Base-by-base conservation (phyloP, 2,329 filamentous ascomycete genomes). In the Phoma sp. region DNA sequence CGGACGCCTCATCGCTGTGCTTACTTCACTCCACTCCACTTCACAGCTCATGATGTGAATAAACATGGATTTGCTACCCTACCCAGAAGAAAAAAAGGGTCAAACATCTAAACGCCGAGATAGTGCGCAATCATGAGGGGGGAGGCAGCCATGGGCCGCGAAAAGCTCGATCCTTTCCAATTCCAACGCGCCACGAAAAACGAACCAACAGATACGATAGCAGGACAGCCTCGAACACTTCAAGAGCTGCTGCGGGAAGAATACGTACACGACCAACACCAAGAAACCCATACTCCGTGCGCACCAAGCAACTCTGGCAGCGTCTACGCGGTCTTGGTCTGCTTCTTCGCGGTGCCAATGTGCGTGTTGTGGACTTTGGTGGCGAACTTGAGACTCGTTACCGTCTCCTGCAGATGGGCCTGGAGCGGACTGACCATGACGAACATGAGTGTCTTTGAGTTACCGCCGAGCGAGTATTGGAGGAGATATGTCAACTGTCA, bases 371-470 rank as follows among this genome's bases (percentile, higher is more conserved):
- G 87, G 60, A 93, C 92, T 84, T 96, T 98, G 31, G 91, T 96
- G 15, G 95, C 95, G 76, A 99, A 99, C 70, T 95, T 89, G 76
- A 99, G 82, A 81, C 92, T 97, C 39, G 93, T 96, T 73, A 97
- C 81, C 3, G 93, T 97, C 81, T 99, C 95, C 69, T 89, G 90
- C 62, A 97, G 81, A 78, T 98, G 95, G 6, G 88, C 90, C 78
- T 96, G 91, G 55, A 98, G 80, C 31, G 95, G 95, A 65, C 90
- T 95, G 52, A 96, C 90, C 93, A 98, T 98, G 74, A 98, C 92
- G 75, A 99, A 96, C 95, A 99, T 99, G 68, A 99, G 88, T 0
- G 95, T 99, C 79, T 97, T 96, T 65, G 90, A 95, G 75, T 96
- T 97, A 15, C 95, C 95, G 4, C 95, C 94, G 7, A 99, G 81